A percentile compares a stretch with the other conserved stretches of the same genome.
phyloP scores from a whole-genome alignment of 192 early-diverging fungal species.

The Coemansia sp. region DNA sequence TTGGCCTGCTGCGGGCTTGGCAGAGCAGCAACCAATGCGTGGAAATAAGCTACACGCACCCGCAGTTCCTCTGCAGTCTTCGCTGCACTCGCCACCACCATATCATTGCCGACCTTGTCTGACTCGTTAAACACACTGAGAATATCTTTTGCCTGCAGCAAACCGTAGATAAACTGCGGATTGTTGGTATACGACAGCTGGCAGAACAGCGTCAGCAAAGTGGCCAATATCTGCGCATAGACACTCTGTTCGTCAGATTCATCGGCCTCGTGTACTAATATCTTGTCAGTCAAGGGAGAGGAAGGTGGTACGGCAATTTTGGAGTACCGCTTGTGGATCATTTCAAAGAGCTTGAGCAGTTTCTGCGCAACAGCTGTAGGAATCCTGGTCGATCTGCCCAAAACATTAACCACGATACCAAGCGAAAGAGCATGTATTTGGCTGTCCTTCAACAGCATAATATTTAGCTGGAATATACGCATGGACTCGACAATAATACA shows the following conservation, averaged over 20 bases:
- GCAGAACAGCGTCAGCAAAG: constrained; percentile 34
- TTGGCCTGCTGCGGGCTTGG: constrained; percentile 27
- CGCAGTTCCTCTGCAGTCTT: constrained; percentile 32
- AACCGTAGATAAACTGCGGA: constrained; percentile 46
- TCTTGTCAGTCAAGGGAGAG: not conserved
- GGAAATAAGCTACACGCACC: constrained; percentile 50
- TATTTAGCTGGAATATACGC: constrained; percentile 49
- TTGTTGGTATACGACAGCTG: constrained; percentile 42
- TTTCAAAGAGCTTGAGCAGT: constrained; percentile 47
- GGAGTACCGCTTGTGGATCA: constrained; percentile 34
- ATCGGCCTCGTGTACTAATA: not conserved
- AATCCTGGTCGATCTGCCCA: constrained; percentile 24
- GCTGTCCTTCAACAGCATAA: constrained; percentile 42
- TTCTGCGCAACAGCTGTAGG: constrained; percentile 37
- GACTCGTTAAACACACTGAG: constrained; percentile 27
- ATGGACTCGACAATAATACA: constrained; percentile 40
- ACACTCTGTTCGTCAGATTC: constrained; percentile 28
- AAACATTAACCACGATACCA: constrained; percentile 37
- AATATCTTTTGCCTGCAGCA: constrained; percentile 44
- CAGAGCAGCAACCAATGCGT: constrained; percentile 40
- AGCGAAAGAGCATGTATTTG: constrained; percentile 41
- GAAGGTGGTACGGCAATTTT: constrained; percentile 18
- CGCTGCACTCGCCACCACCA: constrained; percentile 10
- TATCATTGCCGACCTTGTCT: not conserved
- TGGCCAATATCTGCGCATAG: constrained; percentile 34